Base-by-base conservation (phyloP, 257 asterid species). In the Solanum tarapatanum region DNA sequence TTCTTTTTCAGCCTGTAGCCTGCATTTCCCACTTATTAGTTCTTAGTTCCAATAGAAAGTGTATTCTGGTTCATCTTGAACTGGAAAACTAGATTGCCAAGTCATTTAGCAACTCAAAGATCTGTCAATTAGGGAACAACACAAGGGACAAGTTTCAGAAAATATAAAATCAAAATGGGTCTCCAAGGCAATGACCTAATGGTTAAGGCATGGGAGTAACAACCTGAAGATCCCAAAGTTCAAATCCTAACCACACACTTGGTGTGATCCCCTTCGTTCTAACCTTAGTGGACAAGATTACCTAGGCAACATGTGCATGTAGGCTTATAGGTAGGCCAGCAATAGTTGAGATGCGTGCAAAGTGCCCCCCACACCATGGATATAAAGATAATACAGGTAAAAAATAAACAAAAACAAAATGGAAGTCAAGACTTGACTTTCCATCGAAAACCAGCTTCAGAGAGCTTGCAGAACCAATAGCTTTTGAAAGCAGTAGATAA, bases 1-100 rank as follows among this genome's bases (percentile, higher is more conserved):
- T 80, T 94, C 98, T 48, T 89, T 92, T 92, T 96, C 99, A 62
- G 92, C 92, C 91, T 93, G 91, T 88, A 96, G 94, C 94, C 99
- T 96, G 88, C 85, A 89, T 80, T 69, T 88, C 83, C 87, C 88
- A 79, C 33, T 77, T 60, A 89, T 73, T 84, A 86, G 51, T 76
- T 89, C 86, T 87, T 69, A 68, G 58, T 86, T 76, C 86, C 89
- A 77, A 88, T 13, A 85, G 26, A 43, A 68, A 43, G 39, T 43
- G 39, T 26, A 79, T 43, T 79, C 66, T 43, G 66, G 66, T 26
- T 79, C 21, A 60, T 62, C 68, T 28, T 43, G 43, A 73, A 87
- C 32, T 80, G 87, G 45, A 9, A 62, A 70, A 35, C 72, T 26
- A 69, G 82, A 79, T 88, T 39, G 73, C 75, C 28, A 73, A 21